Evolutionary conservation across 1,284 basidiomycete species (phyloP), one percentile per base, ranked within the genome.

Genomic region (Ganoderma lingzhi): DNA sequence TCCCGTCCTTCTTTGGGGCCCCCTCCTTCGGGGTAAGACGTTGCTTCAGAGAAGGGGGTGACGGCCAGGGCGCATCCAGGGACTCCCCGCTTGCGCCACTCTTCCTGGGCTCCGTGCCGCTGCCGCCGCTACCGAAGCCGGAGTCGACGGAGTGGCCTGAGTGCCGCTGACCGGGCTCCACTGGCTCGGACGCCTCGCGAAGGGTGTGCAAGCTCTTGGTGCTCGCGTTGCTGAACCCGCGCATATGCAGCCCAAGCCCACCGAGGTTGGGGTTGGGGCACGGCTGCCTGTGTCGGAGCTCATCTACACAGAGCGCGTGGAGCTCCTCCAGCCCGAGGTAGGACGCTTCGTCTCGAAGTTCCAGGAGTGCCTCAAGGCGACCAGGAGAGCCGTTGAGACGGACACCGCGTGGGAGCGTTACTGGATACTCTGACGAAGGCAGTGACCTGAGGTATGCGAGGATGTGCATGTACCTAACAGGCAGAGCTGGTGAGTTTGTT

Each of bases 301-400:
- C 91, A n/a, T 89, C 87, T 19, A 81, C 80, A 76, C 93, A 94
- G 4, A 94, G 84, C 68, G 82, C 84, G 70, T 87, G 82, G 14
- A 94, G 84, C 55, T 85, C 85, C 0, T 86, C 84, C 53, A 94
- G 87, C 32, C 87, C 87, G 32, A 95, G 87, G 75, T 89, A 94
- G 51, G 82, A 81, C 1, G 93, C 91, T 76, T 94, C 92, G 71
- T 94, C 92, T 9, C 92, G 87, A 23, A 93, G 85, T 68, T 93
- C 90, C 53, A 93, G 84, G 19, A 94, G 84, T 0, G 83, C 82
- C 64, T 93, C 91, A 19, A 93, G 80, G 19, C 88, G 87, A 1
- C 81, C 77, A 10, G 84, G 80, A 37, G 80, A 81, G 42, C 84
- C 79, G 68, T 84, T 83, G 44, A 89, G 84, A 65, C 87, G 86